A percentile compares a stretch with the other conserved stretches of the same genome.
Conservation (phyloP, 768 basidiomycete species). For the Tulasnella sp. region DNA sequence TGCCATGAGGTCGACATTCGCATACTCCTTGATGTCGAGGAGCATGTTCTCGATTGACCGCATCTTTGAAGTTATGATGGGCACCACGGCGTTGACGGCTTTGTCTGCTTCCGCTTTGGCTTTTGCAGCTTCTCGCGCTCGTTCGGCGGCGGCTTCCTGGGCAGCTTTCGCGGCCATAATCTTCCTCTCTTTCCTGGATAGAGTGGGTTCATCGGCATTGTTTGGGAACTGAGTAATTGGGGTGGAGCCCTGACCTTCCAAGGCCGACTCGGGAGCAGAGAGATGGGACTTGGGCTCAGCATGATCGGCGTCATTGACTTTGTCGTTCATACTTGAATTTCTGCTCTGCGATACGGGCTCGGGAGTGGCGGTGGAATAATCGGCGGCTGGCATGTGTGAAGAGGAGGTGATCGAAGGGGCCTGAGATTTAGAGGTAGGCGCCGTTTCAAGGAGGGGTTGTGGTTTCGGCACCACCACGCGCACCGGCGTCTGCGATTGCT, state of each 20-base stretch:
- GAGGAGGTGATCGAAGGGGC: too few species aligned
- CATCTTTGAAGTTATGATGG: slow-evolving; percentile 24
- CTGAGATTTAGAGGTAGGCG: too few species aligned
- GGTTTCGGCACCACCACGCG: too few species aligned
- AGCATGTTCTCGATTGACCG: slow-evolving; percentile 53
- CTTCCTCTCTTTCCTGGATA: slow-evolving; percentile 35
- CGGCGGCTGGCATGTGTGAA: neutral
- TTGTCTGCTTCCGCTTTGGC: slow-evolving; percentile 25
- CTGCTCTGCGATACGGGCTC: neutral
- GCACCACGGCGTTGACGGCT: slow-evolving; percentile 20
- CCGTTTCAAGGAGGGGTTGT: too few species aligned
- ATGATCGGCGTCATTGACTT: too few species aligned
- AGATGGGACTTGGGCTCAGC: too few species aligned
- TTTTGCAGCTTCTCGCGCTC: slow-evolving; percentile 22
- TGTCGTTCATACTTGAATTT: neutral
- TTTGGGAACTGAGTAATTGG: too few species aligned
- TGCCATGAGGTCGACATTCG: slow-evolving; percentile 58
- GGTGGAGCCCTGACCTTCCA: too few species aligned
- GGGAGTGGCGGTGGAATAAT: slow-evolving; percentile 13
- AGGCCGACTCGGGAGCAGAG: too few species aligned
- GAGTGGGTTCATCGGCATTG: neutral
- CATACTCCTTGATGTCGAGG: slow-evolving; percentile 50
- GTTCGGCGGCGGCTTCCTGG: slow-evolving; percentile 21
- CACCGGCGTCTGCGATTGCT: too few species aligned
- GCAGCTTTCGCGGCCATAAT: slow-evolving; percentile 25